Conservation (phyloP, 345 rosid species). For the Cardamine resedifolia region DNA sequence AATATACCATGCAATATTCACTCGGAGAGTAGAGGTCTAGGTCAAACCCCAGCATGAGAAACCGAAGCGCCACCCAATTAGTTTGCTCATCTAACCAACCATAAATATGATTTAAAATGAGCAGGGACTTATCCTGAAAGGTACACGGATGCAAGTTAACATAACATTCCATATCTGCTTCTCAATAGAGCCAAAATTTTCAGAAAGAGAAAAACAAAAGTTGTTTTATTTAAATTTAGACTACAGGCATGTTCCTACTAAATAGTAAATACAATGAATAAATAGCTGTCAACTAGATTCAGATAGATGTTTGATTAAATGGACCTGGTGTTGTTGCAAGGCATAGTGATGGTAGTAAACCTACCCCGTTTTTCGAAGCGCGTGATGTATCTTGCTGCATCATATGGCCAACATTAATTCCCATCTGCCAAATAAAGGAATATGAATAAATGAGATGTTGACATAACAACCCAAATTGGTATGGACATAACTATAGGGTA, state of each 20-base stretch:
- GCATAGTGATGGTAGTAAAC: slow-evolving; percentile 28
- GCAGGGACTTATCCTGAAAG: slow-evolving; percentile 56
- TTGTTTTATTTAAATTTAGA: slow-evolving; percentile 6
- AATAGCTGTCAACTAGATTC: slow-evolving; percentile 10
- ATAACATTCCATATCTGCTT: slow-evolving; percentile 2
- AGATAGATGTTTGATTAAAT: slow-evolving; percentile 13
- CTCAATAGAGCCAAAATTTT: not conserved
- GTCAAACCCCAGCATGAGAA: slow-evolving; percentile 87
- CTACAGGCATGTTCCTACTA: slow-evolving; percentile 5
- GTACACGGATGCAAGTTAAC: slow-evolving; percentile 22
- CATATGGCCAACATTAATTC: slow-evolving; percentile 64
- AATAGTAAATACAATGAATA: slow-evolving; percentile 2
- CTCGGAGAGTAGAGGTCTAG: slow-evolving; percentile 84
- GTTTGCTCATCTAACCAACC: slow-evolving; percentile 93
- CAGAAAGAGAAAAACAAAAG: not conserved
- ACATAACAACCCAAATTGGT: slow-evolving; percentile 15
- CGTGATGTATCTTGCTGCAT: slow-evolving; percentile 58
- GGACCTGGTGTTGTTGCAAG: slow-evolving; percentile 17
- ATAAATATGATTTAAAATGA: slow-evolving; percentile 63
- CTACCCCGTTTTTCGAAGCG: slow-evolving; percentile 61
- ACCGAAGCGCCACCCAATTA: slow-evolving; percentile 90
- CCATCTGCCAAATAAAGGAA: slow-evolving; percentile 54
- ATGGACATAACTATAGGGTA: slow-evolving; percentile 13
- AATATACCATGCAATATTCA: slow-evolving; percentile 96
- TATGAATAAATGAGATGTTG: slow-evolving; percentile 22